Percentiles rank a stretch among this genome's conserved stretches.
These are phyloP conservation scores for Tubosaeta sp. DNA, from an alignment of 768 basidiomycete species.

Conservation along the genomic window DNA sequence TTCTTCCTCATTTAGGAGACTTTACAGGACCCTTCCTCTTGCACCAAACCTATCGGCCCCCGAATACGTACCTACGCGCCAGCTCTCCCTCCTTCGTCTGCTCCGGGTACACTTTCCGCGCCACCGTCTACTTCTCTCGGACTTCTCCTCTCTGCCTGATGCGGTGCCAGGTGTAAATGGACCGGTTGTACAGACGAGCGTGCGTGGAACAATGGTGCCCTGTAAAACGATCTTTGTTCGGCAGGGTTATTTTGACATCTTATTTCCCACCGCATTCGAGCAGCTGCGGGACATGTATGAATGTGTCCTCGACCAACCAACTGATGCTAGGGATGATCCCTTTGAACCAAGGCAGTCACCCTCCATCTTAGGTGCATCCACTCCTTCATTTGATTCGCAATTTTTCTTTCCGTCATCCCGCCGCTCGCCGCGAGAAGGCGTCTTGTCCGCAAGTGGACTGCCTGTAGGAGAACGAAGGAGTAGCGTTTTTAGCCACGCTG, in stretches of 20 bases:
- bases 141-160: conserved; percentile 87
- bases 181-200: conserved; percentile 95
- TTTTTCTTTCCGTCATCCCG: conserved; percentile 65
- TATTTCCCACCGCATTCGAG: conserved; percentile 93
- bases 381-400: conserved; percentile 49
- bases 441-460: conserved; percentile 68
- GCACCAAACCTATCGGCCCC: conserved; percentile 83
- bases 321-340: conserved; percentile 19
- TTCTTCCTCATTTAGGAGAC: conserved; percentile 53
- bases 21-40: conserved; percentile 77
- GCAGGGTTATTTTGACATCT: conserved; percentile 97
- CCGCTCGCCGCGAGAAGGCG: conserved; percentile 63
- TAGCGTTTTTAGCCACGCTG: conserved; percentile 80
- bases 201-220: conserved; percentile 79
- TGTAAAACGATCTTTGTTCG: conserved; percentile 88
- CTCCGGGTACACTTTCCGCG: conserved; percentile 83
- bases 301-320: conserved; percentile 63
- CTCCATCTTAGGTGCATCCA: conserved; percentile 44
- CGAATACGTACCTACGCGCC: conserved; percentile 91
- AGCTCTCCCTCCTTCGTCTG: conserved; percentile 77
- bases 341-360: conserved; percentile 39
- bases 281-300: conserved; percentile 89
- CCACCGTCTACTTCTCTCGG: conserved; percentile 90
- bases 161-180: conserved; percentile 62
- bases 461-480: conserved; percentile 80